Evolutionary conservation across 163 green algal species (phyloP), one percentile per base, ranked within the genome.

Genomic region (Scenedesmus sp.): DNA sequence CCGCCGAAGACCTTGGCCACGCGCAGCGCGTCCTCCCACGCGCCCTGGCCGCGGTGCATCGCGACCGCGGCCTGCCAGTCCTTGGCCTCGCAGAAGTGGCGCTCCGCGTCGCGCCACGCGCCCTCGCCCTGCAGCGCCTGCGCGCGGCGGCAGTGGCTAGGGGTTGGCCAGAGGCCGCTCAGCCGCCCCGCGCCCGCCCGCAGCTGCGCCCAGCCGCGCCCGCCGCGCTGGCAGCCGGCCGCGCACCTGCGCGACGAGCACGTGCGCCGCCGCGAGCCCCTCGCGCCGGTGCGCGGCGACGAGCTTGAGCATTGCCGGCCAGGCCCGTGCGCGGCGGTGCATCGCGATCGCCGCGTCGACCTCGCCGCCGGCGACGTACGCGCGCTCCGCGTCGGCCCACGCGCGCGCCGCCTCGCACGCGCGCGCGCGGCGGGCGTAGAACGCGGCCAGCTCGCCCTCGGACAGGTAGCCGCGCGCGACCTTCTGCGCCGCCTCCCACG

Each of bases 21-120:
- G 0, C 92, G 80, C 36, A 96, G 83, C n/a, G 89, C 91, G 48
- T 95, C 91, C 62, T 95, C 92, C 92, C 92, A 96, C 20, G 62
- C 36, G 15, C 74, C 74, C 51, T 81, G 74, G 29, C 65, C 50
- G 39, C 85, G 77, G 84, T 95, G 95, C 93, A 96, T 96, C 57
- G 94, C 86, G 71, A 95, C 90, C 4, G 88, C 91, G 11, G 48
- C 81, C 84, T 94, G 94, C 93, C 93, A 97, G 62, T 95, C 86
- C 84, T 90, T 89, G 47, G 84, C 91, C 60, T 95, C 91, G 45
- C 87, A 81, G 81, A 90, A 97, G 83, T 96, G 90, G 58, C 87
- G 83, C 86, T 97, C 93, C 1, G 93, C 93, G 71, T 95, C 85
- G 15, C 83, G 80, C 60, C 91, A 83, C 57, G 86, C 81, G 28